Evolutionary conservation across 1,284 basidiomycete species (phyloP).

Genomic region (Phenoliferia sp.): DNA sequence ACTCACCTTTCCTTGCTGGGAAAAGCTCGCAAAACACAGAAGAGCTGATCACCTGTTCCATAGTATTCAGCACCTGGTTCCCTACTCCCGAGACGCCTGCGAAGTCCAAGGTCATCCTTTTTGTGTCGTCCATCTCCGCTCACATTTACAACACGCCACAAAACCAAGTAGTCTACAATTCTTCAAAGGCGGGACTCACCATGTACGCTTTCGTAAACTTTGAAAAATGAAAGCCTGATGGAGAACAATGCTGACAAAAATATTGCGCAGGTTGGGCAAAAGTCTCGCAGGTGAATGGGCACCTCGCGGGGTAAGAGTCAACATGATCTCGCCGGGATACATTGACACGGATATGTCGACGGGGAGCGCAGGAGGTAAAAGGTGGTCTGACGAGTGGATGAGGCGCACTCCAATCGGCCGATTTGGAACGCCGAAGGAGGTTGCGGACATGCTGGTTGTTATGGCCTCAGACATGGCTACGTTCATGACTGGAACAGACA

Average conservation of each 20-base stretch:
- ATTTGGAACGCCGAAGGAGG: constrained; percentile 40
- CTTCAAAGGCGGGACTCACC: constrained; percentile 20
- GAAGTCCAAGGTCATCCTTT: constrained; percentile 44
- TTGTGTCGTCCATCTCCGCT: constrained; percentile 43
- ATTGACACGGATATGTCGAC: constrained; percentile 44
- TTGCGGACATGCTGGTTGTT: constrained; percentile 41
- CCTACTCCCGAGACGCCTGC: neutral
- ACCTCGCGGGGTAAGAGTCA: constrained; percentile 41
- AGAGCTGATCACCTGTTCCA: neutral
- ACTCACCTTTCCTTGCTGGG: constrained; percentile 13
- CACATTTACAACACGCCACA: constrained; percentile 45
- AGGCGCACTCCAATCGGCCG: constrained; percentile 40
- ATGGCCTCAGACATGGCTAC: constrained; percentile 36
- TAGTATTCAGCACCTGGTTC: constrained; percentile 12
- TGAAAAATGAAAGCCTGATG: neutral
- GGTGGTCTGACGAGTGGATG: constrained; percentile 32
- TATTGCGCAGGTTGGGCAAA: constrained; percentile 21
- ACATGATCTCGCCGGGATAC: constrained; percentile 42
- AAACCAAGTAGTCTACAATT: constrained; percentile 44
- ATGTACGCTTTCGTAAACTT: neutral
- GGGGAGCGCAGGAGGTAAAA: constrained; percentile 3
- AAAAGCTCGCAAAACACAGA: neutral
- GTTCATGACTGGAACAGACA: constrained; percentile 43
- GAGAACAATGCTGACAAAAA: neutral
- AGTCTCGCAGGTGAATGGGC: constrained; percentile 45